Evolutionary conservation across 2,329 filamentous ascomycete genomes (phyloP).

Genomic region (Diaporthe longicolla): DNA sequence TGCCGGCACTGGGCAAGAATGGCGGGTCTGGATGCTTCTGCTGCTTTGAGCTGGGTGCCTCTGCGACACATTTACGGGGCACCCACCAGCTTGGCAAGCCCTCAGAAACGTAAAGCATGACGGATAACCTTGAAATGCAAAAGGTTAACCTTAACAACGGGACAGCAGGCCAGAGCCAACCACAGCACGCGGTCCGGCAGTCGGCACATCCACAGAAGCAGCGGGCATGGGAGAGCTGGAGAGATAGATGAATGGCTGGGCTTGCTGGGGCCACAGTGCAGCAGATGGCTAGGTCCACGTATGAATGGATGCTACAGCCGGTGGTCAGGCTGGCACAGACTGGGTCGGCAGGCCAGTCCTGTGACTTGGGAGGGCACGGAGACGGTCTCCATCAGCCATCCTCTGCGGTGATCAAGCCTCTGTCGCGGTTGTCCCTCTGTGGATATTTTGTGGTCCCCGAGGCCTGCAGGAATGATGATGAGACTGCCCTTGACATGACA

Average conservation of each 20-base stretch:
- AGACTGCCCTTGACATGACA: background rate
- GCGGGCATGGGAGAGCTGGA: background rate
- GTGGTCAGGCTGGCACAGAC: background rate
- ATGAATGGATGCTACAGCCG: background rate
- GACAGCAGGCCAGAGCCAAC: background rate
- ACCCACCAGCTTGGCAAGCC: conserved; percentile 29
- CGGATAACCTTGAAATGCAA: conserved; percentile 32
- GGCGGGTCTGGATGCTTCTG: background rate
- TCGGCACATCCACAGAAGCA: conserved; percentile 12
- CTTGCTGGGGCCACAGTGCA: conserved; percentile 16
- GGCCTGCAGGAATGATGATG: conserved; percentile 21
- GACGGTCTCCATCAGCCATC: conserved; percentile 1
- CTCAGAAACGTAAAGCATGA: conserved; percentile 18
- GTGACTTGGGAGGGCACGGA: background rate
- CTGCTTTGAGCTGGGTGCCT: background rate
- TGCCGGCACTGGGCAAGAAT: background rate
- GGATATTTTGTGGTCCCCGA: conserved; percentile 16
- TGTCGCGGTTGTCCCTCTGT: background rate
- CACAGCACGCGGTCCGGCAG: conserved; percentile 9
- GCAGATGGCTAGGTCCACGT: background rate
- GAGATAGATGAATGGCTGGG: background rate
- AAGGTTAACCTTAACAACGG: conserved; percentile 30
- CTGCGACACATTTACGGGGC: conserved; percentile 25
- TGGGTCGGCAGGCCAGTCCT: background rate
- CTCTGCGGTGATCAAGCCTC: background rate